Conservation (phyloP, 768 basidiomycete genomes). For the Gloeophyllum trabeum region DNA sequence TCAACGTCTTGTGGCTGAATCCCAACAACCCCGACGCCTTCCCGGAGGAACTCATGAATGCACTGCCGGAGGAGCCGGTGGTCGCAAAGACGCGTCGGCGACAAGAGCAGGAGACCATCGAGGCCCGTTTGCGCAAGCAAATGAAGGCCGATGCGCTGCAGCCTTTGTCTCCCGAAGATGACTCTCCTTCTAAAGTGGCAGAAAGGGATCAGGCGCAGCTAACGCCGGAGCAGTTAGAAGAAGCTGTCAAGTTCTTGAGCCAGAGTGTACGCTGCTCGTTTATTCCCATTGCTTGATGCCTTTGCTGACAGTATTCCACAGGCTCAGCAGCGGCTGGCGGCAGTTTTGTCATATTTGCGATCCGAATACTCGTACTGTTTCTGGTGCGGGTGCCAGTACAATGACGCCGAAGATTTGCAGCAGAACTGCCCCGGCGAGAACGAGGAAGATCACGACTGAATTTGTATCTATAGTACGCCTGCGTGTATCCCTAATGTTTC, state of each 20-base stretch:
- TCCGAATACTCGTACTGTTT: constrained; percentile 69
- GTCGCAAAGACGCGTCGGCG: constrained; percentile 8
- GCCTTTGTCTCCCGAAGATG: constrained; percentile 27
- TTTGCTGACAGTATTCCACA: constrained; percentile 18
- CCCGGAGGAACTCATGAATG: constrained; percentile 53
- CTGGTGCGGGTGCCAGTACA: constrained; percentile 80
- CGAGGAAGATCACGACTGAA: constrained; percentile 74
- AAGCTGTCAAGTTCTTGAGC: constrained; percentile 55
- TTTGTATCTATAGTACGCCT: not conserved
- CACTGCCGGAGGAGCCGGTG: constrained; percentile 29
- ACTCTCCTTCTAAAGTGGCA: constrained; percentile 16
- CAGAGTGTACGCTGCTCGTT: constrained; percentile 16
- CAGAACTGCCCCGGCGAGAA: constrained; percentile 61
- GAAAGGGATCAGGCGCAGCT: constrained; percentile 21
- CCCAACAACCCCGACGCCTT: constrained; percentile 53
- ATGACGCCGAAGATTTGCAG: constrained; percentile 44
- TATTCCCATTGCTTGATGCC: constrained; percentile 2
- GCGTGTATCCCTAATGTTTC: not conserved
- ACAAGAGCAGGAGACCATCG: constrained; percentile 17
- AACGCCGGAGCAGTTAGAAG: constrained; percentile 47
- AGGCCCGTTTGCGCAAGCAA: constrained; percentile 53
- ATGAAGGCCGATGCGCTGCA: constrained; percentile 68
- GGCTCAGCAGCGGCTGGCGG: constrained; percentile 59
- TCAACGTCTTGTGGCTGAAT: constrained; percentile 75
- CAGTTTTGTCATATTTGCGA: constrained; percentile 67